These are phyloP conservation scores for Candida tropicalis DNA, from an alignment of 1,139 yeast species.

Conservation along the genomic window DNA sequence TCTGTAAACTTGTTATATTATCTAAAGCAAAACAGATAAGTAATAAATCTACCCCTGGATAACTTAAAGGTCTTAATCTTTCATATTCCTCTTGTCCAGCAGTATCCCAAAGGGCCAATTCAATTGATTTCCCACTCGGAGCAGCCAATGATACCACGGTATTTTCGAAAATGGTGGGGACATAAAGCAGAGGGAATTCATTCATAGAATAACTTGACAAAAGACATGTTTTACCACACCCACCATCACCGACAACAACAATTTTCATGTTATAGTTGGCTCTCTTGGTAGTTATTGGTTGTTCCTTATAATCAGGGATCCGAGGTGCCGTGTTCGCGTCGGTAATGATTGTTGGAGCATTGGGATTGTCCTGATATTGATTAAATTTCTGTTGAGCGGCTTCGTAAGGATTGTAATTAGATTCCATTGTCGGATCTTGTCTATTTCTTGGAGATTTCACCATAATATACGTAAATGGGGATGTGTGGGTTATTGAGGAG, in stretches of 20 bases:
- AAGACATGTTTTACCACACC: constrained; percentile 90
- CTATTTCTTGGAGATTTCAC: constrained; percentile 12
- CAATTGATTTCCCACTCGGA: constrained; percentile 56
- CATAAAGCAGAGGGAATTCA: constrained; percentile 72
- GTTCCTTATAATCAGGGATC: constrained; percentile 41
- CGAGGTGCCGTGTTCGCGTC: constrained; percentile 36
- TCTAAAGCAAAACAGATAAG: constrained; percentile 78
- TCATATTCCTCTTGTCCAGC: constrained; percentile 96
- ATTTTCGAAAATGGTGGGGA: constrained; percentile 91
- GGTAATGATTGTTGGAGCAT: constrained; percentile 33
- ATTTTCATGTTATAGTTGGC: constrained; percentile 56
- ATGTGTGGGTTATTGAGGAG: background rate
- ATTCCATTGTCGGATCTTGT: constrained; percentile 3
- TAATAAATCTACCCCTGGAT: constrained; percentile 78
- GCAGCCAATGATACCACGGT: constrained; percentile 67
- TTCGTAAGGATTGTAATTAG: constrained; percentile 31
- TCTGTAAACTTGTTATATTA: constrained; percentile 62
- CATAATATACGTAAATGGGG: background rate
- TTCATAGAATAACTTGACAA: constrained; percentile 82
- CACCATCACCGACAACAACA: constrained; percentile 94
- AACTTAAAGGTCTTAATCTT: constrained; percentile 77
- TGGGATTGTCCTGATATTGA: constrained; percentile 15
- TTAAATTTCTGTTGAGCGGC: constrained; percentile 24
- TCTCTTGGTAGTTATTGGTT: constrained; percentile 32
- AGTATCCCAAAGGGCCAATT: constrained; percentile 87